Base-by-base conservation (phyloP, 1,139 yeast species). In the Sugiyamaella japonica region DNA sequence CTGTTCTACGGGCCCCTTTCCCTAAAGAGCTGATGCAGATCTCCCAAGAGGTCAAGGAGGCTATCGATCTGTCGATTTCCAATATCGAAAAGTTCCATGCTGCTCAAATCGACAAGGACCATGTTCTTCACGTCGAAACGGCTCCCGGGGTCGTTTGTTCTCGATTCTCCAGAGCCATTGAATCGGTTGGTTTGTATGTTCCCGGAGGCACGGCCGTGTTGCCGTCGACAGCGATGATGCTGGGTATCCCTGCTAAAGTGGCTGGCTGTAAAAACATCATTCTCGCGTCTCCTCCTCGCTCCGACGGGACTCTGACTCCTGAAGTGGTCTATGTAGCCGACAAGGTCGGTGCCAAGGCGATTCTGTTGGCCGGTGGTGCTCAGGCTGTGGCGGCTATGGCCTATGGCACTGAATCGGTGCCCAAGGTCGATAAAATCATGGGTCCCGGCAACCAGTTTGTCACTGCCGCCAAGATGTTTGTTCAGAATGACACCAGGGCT, bases 371-470 rank as follows among this genome's bases (percentile, higher is more conserved):
- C 1, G 99, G 99, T 64, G 99, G 99, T 66, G 99, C 99, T 3
- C 99, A 93, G 76, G 99, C 99, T 2, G 89, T 93, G 54, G 96
- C 98, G 43, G 96, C 99, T 2, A 81, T 93, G 95, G 99, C 99
- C 0, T 93, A 93, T 70, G 99, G 99, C 69, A 95, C 99, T 7
- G 89, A 89, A 65, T 75, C 87, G 39, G 86, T 93, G 47, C 87
- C 95, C 56, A 93, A 95, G 73, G 95, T 95, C 70, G 97, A 93
- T 74, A 93, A 93, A 78, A 91, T 93, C 59, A 80, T 93, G 72
- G 99, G 99, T 52, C 99, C 99, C 20, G 99, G 99, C 58, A 93
- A 93, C 74, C 99, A 93, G 75, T 93, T 95, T 70, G 99, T 93
- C 55, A 93, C 99, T 25, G 99, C 99, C 50, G 99, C 99, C 42